Percentiles rank a stretch among this genome's conserved stretches.
These are phyloP conservation scores for Graphilbum ipis-grandicollis DNA, from an alignment of 2,329 filamentous ascomycete species.

Conservation along the genomic window DNA sequence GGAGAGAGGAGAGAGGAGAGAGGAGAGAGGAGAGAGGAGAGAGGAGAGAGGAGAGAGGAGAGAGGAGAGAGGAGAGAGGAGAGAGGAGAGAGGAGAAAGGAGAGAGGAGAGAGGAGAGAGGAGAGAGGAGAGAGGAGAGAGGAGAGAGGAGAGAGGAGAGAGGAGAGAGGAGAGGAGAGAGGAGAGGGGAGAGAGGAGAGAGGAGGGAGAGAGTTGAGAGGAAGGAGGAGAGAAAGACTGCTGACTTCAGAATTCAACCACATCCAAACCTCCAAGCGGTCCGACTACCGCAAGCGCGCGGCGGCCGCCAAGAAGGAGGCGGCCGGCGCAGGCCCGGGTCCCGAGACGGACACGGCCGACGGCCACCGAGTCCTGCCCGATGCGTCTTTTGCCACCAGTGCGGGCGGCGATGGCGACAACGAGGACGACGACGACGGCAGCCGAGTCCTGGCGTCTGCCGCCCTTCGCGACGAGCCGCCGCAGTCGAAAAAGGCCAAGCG, in stretches of 20 bases:
- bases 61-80: too few species aligned
- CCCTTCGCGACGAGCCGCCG: constrained; percentile 10
- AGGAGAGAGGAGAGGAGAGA: too few species aligned
- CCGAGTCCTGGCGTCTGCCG: neutral
- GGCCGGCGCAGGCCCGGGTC: constrained; percentile 10
- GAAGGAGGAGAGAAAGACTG: too few species aligned
- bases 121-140: too few species aligned
- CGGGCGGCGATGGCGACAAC: neutral
- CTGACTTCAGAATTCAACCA: constrained; percentile 46
- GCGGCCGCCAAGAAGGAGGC: constrained; percentile 40
- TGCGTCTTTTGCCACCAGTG: neutral
- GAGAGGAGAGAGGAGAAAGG: too few species aligned
- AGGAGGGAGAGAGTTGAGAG: too few species aligned
- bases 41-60: too few species aligned
- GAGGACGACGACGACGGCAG: constrained; percentile 4
- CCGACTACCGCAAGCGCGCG: constrained; percentile 52
- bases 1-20: too few species aligned
- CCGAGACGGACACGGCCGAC: constrained; percentile 3
- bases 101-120: too few species aligned
- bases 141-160: too few species aligned
- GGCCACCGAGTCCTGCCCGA: neutral
- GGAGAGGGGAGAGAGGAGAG: too few species aligned
- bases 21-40: too few species aligned
- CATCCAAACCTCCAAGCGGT: constrained; percentile 57
- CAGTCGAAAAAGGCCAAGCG: constrained; percentile 20